Evolutionary conservation across 352 stramenopile species (phyloP), one percentile per base, ranked within the genome.

Genomic region (Phytophthora foliorum): DNA sequence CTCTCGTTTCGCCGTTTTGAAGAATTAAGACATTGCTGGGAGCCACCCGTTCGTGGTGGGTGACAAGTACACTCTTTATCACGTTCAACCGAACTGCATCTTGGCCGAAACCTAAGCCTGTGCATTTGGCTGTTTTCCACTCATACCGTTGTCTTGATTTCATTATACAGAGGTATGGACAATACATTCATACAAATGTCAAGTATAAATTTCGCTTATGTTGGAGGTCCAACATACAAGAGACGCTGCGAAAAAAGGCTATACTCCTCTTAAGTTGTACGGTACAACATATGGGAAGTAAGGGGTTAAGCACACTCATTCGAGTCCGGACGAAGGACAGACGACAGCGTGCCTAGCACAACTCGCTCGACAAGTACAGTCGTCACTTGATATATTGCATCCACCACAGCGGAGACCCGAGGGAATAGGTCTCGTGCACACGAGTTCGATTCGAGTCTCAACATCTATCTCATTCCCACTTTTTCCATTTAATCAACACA

Each of bases 211-310:
- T 10, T 48, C 7, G 2, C n/a, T 63, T 63, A 55, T 55, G 29
- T 55, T 55, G 29, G 9, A 54, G 3, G 4, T 54, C n/a, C 42
- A 63, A 63, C 31, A 55, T 63, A 63, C 46, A 41, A 44, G 3
- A 63, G 42, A 63, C 11, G 55, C 27, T 54, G 55, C 42, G 22
- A 54, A 32, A 63, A 63, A 45, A 38, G 4, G 55, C 27, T 45
- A 50, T 64, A 50, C 57, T 32, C 57, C 24, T 56, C 32, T 64
- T 64, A 64, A 57, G 34, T 51, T 50, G 14, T 57, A 64, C 44
- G 29, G 57, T 57, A 64, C 45, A 56, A 56, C 57, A 56, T 56
- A 42, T 64, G 57, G 44, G 21, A 64, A 64, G 14, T 24, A 57
- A 64, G 57, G 45, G 57, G 57, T 64, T 56, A 52, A 48, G 25